A percentile compares a stretch with the other conserved stretches of the same genome.
phyloP scores from a whole-genome alignment of 306 rosid species.

The Cicer arietinum region DNA sequence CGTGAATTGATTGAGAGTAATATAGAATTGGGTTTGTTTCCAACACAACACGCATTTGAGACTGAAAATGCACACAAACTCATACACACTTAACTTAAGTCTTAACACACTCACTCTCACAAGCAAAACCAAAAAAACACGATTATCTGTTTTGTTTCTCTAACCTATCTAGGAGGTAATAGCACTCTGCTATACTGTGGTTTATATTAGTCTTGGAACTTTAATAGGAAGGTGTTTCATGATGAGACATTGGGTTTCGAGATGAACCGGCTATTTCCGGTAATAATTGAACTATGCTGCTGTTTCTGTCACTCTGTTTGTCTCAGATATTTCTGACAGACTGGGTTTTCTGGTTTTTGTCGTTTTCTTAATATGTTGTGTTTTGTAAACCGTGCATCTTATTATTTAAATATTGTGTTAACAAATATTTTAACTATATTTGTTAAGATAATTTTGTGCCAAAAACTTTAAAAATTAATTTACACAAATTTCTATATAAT shows the following conservation, averaged over 20 bases:
- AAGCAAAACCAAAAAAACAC: constrained; percentile 17
- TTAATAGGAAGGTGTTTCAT: neutral
- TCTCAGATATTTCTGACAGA: constrained; percentile 69
- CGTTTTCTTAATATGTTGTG: constrained; percentile 39
- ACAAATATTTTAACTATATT: too few relatives aligned
- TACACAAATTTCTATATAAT: too few relatives aligned
- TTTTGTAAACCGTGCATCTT: neutral
- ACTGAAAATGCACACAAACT: constrained; percentile 42
- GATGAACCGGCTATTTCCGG: constrained; percentile 79
- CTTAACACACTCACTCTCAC: constrained; percentile 10
- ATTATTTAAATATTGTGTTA: too few relatives aligned
- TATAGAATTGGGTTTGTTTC: constrained; percentile 14
- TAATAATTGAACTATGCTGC: constrained; percentile 57
- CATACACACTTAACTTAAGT: constrained; percentile 12
- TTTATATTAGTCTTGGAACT: constrained; percentile 3
- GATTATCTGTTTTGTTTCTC: neutral
- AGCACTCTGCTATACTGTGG: neutral
- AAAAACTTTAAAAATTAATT: too few relatives aligned
- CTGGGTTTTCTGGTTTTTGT: constrained; percentile 51
- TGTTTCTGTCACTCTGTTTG: constrained; percentile 22
- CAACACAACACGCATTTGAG: constrained; percentile 46
- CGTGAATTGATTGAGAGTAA: constrained; percentile 45
- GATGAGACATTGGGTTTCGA: constrained; percentile 58
- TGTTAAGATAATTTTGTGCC: too few relatives aligned
- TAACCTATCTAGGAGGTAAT: neutral